phyloP scores from a whole-genome alignment of 1,284 basidiomycete genomes.

The Fomitopsis palustris region DNA sequence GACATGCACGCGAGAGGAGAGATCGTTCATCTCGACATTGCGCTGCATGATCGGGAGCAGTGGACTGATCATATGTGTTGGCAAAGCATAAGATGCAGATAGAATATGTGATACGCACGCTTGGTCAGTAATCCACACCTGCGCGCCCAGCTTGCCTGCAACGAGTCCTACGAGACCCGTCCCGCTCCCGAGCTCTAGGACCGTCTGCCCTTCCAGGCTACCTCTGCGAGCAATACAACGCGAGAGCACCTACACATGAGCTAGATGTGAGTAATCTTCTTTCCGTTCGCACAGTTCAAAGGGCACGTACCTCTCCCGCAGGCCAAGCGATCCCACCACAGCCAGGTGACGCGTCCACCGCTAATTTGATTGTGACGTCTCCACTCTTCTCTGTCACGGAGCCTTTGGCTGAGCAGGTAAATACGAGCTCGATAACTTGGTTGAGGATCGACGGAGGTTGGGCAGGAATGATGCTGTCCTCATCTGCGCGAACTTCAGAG shows the following conservation, averaged over 20 bases:
- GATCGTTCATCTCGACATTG: constrained; percentile 66
- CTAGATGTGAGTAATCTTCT: constrained; percentile 16
- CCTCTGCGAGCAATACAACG: constrained; percentile 66
- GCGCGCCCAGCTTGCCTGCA: constrained; percentile 63
- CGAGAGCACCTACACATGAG: constrained; percentile 60
- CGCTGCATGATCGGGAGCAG: constrained; percentile 72
- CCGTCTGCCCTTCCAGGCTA: constrained; percentile 48
- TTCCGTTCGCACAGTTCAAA: constrained; percentile 92
- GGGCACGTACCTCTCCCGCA: constrained; percentile 74
- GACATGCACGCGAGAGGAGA: constrained; percentile 50
- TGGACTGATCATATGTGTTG: constrained; percentile 40
- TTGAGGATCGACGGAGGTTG: constrained; percentile 53
- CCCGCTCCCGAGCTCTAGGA: constrained; percentile 86
- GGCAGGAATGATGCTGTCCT: constrained; percentile 44
- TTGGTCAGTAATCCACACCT: constrained; percentile 87
- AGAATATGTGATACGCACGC: constrained; percentile 49
- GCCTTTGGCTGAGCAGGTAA: constrained; percentile 27
- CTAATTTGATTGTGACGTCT: constrained; percentile 37
- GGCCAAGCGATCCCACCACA: constrained; percentile 94
- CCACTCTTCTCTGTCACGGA: background rate
- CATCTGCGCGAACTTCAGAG: constrained; percentile 32
- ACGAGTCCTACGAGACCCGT: constrained; percentile 90
- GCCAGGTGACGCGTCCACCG: constrained; percentile 77
- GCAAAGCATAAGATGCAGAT: background rate
- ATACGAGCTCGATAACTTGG: constrained; percentile 45